Evolutionary conservation across 345 rosid genomes (phyloP).

Genomic region (Populus tremula): DNA sequence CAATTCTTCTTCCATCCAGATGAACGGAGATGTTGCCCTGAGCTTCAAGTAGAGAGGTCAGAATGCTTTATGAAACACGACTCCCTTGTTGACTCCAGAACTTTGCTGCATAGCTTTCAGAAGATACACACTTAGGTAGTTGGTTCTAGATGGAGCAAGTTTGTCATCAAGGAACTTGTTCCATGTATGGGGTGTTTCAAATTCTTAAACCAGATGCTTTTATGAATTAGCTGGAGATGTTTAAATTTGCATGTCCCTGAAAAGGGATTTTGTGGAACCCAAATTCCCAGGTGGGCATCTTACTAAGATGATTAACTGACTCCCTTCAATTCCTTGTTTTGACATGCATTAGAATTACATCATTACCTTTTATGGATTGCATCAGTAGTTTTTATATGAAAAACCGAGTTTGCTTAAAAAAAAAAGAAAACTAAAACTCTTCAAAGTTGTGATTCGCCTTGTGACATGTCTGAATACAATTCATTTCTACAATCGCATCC

Average conservation of each 20-base stretch:
- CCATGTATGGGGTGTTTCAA: not conserved
- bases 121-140: not conserved
- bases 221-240: slow-evolving; percentile 6
- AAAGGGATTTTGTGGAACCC: slow-evolving; percentile 5
- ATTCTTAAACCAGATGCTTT: not conserved
- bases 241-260: not conserved
- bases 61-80: not conserved
- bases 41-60: slow-evolving; percentile 40
- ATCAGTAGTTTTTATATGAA: not conserved
- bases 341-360: not conserved
- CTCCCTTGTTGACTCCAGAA: not conserved
- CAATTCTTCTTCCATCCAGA: slow-evolving; percentile 44
- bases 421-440: not conserved
- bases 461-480: not conserved
- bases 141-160: slow-evolving; percentile 6
- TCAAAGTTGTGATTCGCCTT: not conserved
- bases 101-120: slow-evolving; percentile 2
- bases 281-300: not conserved
- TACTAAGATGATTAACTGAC: not conserved
- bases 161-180: not conserved
- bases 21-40: slow-evolving; percentile 48
- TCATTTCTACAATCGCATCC: not conserved
- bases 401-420: not conserved
- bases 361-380: not conserved
- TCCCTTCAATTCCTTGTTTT: not conserved